A percentile compares a stretch with the other conserved stretches of the same genome.
Conservation (phyloP, 176 grass and related monocot species). For the Hordeum marinum region DNA sequence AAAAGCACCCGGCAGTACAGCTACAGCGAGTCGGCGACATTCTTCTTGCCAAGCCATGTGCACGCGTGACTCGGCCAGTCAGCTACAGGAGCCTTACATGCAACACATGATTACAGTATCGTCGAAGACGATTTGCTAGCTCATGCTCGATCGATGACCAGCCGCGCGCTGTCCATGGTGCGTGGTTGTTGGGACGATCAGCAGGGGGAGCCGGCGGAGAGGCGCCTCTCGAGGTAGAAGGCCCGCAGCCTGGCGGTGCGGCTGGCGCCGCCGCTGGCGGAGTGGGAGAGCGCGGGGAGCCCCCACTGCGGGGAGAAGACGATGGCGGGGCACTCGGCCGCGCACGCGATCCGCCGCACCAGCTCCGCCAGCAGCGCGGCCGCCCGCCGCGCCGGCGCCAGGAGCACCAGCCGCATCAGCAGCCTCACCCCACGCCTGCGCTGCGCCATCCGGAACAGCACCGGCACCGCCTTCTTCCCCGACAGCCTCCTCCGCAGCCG, state of each 20-base stretch:
- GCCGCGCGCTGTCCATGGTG: neutral
- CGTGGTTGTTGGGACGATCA: neutral
- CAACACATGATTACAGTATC: neutral
- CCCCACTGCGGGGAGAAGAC: slow-evolving; percentile 79
- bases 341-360: slow-evolving; percentile 36
- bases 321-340: slow-evolving; percentile 48
- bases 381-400: slow-evolving; percentile 40
- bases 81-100: neutral
- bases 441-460: neutral
- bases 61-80: neutral
- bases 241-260: slow-evolving; percentile 36
- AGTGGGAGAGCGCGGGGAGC: slow-evolving; percentile 63
- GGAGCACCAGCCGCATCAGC: slow-evolving; percentile 35
- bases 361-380: slow-evolving; percentile 59
- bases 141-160: neutral
- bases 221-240: slow-evolving; percentile 50
- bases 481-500: slow-evolving; percentile 25
- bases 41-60: slow-evolving; percentile 30
- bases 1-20: slow-evolving; percentile 27
- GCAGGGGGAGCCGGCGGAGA: slow-evolving; percentile 34
- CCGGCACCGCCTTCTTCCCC: neutral
- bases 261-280: slow-evolving; percentile 15
- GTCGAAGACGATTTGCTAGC: neutral
- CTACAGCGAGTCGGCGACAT: slow-evolving; percentile 12
- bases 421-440: slow-evolving; percentile 25